phyloP scores from a whole-genome alignment of 192 early-diverging fungal species.

The Coemansia sp. region DNA sequence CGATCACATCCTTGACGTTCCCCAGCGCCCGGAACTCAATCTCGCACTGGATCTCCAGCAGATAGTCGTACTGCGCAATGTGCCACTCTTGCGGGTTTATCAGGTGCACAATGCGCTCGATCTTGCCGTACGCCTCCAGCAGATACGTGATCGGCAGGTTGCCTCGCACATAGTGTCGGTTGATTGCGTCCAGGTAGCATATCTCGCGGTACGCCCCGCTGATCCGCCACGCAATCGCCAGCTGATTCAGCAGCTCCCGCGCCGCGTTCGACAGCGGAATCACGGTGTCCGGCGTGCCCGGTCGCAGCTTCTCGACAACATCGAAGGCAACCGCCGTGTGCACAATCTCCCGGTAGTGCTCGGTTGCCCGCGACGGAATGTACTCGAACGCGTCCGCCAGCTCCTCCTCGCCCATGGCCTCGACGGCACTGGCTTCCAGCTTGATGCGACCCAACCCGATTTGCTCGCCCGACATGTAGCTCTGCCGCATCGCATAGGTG shows the following conservation, averaged over 20 bases:
- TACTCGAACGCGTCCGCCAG: constrained; percentile 45
- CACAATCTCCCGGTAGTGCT: constrained; percentile 29
- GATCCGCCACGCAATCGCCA: constrained; percentile 43
- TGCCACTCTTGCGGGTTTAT: constrained; percentile 49
- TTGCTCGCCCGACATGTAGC: constrained; percentile 43
- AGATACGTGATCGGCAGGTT: constrained; percentile 34
- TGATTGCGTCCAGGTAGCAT: constrained; percentile 47
- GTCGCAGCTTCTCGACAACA: constrained; percentile 20
- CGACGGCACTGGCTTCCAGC: constrained; percentile 27
- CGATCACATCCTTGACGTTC: constrained; percentile 33
- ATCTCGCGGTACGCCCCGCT: constrained; percentile 40
- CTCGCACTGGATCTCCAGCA: constrained; percentile 27
- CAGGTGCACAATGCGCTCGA: constrained; percentile 45
- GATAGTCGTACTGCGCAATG: constrained; percentile 33
- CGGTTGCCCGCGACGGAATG: constrained; percentile 34
- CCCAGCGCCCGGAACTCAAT: constrained; percentile 40
- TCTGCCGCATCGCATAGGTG: constrained; percentile 35
- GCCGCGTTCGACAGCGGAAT: constrained; percentile 34
- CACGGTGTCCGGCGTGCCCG: constrained; percentile 6
- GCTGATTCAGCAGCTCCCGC: constrained; percentile 42
- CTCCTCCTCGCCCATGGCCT: constrained; percentile 29
- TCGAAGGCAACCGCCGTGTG: constrained; percentile 33
- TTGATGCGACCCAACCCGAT: constrained; percentile 30
- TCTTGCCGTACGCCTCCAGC: constrained; percentile 45
- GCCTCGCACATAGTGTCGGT: constrained; percentile 28